Conservation (phyloP, 495 filamentous ascomycete species). For the Trichoderma erinaceum region DNA sequence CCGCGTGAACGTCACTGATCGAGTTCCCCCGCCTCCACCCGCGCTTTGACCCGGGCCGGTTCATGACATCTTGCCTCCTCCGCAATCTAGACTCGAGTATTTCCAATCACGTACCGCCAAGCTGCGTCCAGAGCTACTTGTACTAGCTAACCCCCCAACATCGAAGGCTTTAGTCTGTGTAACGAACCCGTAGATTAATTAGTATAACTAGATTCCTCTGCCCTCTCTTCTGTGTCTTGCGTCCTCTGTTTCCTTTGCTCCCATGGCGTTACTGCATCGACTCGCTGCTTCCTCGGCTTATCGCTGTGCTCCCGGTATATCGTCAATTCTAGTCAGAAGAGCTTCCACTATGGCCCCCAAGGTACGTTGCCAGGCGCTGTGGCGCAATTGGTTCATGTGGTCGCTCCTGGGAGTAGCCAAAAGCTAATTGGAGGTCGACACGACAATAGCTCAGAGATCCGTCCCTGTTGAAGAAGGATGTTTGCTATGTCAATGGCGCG, state of each 20-base stretch:
- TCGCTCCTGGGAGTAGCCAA: not conserved
- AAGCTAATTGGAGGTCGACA: not conserved
- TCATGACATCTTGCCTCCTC: not conserved
- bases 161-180: not conserved
- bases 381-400: slow-evolving; percentile 12
- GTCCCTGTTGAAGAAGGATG: slow-evolving; percentile 70
- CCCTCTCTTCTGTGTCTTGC: not conserved
- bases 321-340: slow-evolving; percentile 26
- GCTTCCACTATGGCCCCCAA: slow-evolving; percentile 42
- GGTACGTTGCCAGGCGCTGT: slow-evolving; percentile 21
- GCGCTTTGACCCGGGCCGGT: slow-evolving; percentile 9
- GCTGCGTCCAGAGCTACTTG: not conserved
- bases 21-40: not conserved
- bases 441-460: slow-evolving; percentile 66
- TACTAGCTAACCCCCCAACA: not conserved
- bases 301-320: slow-evolving; percentile 8
- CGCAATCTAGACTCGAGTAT: not conserved
- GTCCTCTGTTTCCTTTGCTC: not conserved
- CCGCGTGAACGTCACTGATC: not conserved
- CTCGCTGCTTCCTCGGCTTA: not conserved
- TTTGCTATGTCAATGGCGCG: slow-evolving; percentile 79
- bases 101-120: slow-evolving; percentile 1
- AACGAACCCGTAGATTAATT: not conserved
- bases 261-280: slow-evolving; percentile 3
- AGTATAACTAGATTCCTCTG: not conserved